Evolutionary conservation across 495 filamentous ascomycete genomes (phyloP), one percentile per base, ranked within the genome.

Genomic region (Xylaria palmicola): DNA sequence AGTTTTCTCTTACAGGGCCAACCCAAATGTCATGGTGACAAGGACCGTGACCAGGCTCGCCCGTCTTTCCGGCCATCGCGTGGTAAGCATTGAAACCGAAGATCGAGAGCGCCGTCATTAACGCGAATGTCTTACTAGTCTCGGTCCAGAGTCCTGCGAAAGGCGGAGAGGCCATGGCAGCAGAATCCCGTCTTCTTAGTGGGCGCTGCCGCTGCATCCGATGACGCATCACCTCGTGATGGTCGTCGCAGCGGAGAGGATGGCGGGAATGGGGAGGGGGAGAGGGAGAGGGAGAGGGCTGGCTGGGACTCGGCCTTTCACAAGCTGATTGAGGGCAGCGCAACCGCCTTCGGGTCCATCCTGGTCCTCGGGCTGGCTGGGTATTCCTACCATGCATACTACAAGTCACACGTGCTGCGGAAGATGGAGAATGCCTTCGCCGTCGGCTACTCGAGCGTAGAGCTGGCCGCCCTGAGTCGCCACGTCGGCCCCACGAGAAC

Each of bases 401-500:
- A 97, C 81, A 97, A 97, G 77, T 81, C 87, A 69, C 74, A 92
- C 49, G 88, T 97, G n/a, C 75, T 96, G 12, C 73, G 87, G 50
- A 97, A 97, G 73, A 95, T 97, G 79, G 86, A 92, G 65, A 87
- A 90, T 66, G 93, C 93, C 9, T 97, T 97, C 72, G 79, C 85
- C 26, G 88, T 89, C 7, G 93, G 93, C 7, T 93, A 97, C 71
- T 93, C 93, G 0, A 91, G 92, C 0, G 81, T 97, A 0, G 91
- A 91, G 53, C 77, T 97, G 17, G 93, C 93, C 1, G 90, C 89
- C 8, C 78, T 86, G 4, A 82, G 81, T 34, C 81, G 83, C 27
- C 73, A 79, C 62, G 63, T 75, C 22, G 77, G 75, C 8, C 72
- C 71, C 6, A 65, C 71, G 22, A 72, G 48, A 29, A 40, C 41